Evolutionary conservation across 2,329 filamentous ascomycete genomes (phyloP), one percentile per base, ranked within the genome.

Genomic region (Xylaria sp.): DNA sequence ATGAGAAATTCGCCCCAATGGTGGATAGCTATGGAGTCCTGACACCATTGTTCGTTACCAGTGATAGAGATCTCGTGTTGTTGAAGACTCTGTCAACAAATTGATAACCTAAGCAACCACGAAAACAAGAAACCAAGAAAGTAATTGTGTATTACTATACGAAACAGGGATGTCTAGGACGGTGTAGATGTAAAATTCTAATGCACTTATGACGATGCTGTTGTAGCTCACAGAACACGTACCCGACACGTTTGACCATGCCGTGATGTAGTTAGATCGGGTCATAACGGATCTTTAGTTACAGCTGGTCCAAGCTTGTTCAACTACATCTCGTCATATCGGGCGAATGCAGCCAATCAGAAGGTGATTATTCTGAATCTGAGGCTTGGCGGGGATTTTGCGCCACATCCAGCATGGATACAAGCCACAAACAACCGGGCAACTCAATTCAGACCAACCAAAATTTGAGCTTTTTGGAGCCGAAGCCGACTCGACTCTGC

Each of bases 1-100:
- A 58, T 87, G 84, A 1, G 93, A 94, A 28, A 92, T 86, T 77
- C 94, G 92, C 1, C 90, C 93, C 60, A 97, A 80, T 0, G 93
- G 88, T 13, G 94, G 94, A 75, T 89, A 90, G 68, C 83, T 84
- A 26, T 83, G 82, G 20, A 87, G 72, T 13, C 76, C 79, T 80
- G 83, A 84, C 1, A 68, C 61, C 69, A 71, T 71, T 26, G 42
- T 61, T 61, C 40, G 33, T 28, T 44, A 28, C 20, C 1, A 44
- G 33, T 40, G 46, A 17, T 7, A 51, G 13, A 13, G 48, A 51
- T 31, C 6, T 28, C 13, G 23, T 23, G 48, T 51, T 4, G 11
- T 28, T 7, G 6, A 51, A 13, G 26, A 49, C 4, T 28, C 26
- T 28, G 15, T 13, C 13, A 31, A 31, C 9, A 17, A 51, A 15